Evolutionary conservation across 2,329 filamentous ascomycete genomes (phyloP), one percentile per base, ranked within the genome.

Genomic region (Cladorrhinum sp.): DNA sequence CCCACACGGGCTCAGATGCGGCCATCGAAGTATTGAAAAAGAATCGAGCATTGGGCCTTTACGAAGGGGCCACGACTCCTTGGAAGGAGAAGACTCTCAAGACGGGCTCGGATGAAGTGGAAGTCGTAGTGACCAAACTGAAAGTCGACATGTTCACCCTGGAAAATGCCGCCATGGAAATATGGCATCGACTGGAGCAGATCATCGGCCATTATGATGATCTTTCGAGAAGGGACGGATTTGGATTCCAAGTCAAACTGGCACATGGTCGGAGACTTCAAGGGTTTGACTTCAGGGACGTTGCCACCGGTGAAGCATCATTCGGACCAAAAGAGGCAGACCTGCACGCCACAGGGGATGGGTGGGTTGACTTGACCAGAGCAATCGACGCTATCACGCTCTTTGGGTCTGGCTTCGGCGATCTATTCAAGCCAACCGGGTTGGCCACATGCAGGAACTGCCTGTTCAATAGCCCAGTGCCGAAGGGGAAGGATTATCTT

Each of bases 361-460:
- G 65, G 1, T 75, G 73, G 73, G 62, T 72, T 18, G 71, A 73
- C 52, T 70, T 75, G 14, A 68, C 66, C 3, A 62, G 70, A 55
- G 63, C 67, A 4, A 65, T 73, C 2, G 54, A 67, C 30, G 69
- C 66, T 8, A 55, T 69, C 14, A 66, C 66, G 1, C 42, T 70
- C 2, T 66, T 70, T 18, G 67, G 67, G 8, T 42, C 21, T 14
- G 65, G 66, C 0, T 70, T 68, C 30, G 67, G 67, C 1, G 67
- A 68, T 2, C 58, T 70, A 10, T 61, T 68, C 46, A 20, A n/a
- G n/a, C 46, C 46, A 49, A 9, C 14, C 18, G 18, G 16, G 4
- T 12, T 12, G 8, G 3, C 2, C 6, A 5, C 10, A 21, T 20
- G n/a, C 3, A n/a, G 7, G 6, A 18, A 6, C 18, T 49, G 46